Conservation (phyloP, 352 stramenopile genomes). For the Phytophthora ohioensis region DNA sequence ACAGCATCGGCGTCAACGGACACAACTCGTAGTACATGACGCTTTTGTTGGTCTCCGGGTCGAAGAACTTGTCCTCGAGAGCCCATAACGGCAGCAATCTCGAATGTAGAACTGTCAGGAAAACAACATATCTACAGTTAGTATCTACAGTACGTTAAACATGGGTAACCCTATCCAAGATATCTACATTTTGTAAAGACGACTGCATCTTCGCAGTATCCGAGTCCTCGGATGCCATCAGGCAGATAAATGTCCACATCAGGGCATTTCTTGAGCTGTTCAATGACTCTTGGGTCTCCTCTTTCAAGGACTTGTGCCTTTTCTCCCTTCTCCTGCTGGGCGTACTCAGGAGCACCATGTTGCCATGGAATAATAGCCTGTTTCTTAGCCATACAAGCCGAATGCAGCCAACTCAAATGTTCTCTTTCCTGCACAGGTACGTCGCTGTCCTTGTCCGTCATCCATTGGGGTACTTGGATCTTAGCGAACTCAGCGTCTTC, state of each 20-base stretch:
- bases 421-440: conserved; percentile 38
- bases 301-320: conserved; percentile 30
- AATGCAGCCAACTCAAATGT: conserved; percentile 43
- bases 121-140: not conserved
- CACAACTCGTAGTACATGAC: conserved; percentile 67
- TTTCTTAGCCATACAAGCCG: conserved; percentile 29
- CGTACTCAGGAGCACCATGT: conserved; percentile 29
- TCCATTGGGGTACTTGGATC: conserved; percentile 34
- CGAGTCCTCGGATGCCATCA: conserved; percentile 39
- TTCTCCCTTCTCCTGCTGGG: conserved; percentile 12
- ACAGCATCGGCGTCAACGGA: conserved; percentile 48
- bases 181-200: conserved; percentile 51
- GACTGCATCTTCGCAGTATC: conserved; percentile 60
- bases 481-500: conserved; percentile 24
- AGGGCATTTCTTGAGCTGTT: conserved; percentile 46
- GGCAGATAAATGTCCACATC: conserved; percentile 59
- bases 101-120: conserved; percentile 36
- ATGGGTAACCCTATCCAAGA: too few relatives aligned
- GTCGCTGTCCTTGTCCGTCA: conserved; percentile 34
- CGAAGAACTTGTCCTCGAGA: conserved; percentile 35
- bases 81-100: conserved; percentile 47
- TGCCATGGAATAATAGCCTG: conserved; percentile 45
- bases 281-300: conserved; percentile 35
- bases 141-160: not conserved
- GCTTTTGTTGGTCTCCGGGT: conserved; percentile 18